These are phyloP conservation scores for Aschersonia sp. DNA, from an alignment of 2,329 filamentous ascomycete genomes.

Conservation along the genomic window DNA sequence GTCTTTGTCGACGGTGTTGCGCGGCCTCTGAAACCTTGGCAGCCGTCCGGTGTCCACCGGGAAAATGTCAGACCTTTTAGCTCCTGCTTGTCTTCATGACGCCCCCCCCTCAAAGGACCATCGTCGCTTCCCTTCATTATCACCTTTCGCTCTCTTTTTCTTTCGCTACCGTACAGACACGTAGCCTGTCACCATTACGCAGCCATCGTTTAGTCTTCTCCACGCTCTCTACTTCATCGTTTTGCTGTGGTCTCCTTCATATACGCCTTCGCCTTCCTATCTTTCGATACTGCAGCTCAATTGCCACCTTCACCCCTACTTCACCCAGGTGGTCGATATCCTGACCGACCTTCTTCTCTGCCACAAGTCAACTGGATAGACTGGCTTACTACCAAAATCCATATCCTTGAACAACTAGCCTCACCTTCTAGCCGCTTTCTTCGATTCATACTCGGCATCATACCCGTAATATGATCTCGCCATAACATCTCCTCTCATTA, in stretches of 20 bases:
- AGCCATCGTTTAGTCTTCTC: neutral
- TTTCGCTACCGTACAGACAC: neutral
- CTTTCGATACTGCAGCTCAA: neutral
- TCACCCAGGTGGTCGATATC: neutral
- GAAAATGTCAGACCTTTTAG: neutral
- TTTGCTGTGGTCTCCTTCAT: constrained; percentile 1
- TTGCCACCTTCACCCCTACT: neutral
- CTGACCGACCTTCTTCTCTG: neutral
- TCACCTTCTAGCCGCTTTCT: neutral
- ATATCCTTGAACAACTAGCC: neutral
- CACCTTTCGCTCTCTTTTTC: neutral
- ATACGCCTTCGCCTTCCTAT: neutral
- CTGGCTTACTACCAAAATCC: neutral
- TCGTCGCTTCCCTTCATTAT: constrained; percentile 1
- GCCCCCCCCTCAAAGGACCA: neutral
- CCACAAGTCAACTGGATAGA: neutral
- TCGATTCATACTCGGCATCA: neutral
- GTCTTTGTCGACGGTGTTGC: neutral
- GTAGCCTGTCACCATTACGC: neutral
- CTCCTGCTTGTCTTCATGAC: neutral
- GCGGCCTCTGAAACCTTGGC: neutral
- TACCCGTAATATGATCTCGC: constrained; percentile 2
- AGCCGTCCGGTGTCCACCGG: too few relatives aligned
- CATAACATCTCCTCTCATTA: neutral
- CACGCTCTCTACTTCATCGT: constrained; percentile 3